phyloP scores from a whole-genome alignment of 2,329 filamentous ascomycete genomes.

The Aaosphaeria arxii region DNA sequence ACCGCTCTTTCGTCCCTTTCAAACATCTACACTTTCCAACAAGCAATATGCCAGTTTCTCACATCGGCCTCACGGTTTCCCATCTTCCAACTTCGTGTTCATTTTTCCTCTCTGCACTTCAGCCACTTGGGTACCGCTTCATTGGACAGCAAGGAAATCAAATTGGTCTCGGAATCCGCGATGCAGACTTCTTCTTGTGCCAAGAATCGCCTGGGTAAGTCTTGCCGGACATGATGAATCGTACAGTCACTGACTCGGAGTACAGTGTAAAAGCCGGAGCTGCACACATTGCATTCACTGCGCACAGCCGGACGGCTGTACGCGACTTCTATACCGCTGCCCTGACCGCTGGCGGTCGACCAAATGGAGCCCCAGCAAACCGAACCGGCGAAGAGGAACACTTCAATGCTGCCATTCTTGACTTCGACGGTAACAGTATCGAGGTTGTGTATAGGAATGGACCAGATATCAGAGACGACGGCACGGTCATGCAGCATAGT shows the following conservation, averaged over 20 bases:
- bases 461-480: constrained; percentile 37
- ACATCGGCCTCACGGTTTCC: constrained; percentile 66
- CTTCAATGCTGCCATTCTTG: constrained; percentile 64
- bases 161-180: constrained; percentile 59
- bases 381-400: constrained; percentile 54
- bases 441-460: constrained; percentile 66
- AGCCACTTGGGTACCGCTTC: constrained; percentile 74
- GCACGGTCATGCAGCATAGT: constrained; percentile 40
- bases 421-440: constrained; percentile 81
- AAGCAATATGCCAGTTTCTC: constrained; percentile 57
- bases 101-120: constrained; percentile 77
- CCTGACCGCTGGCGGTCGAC: constrained; percentile 61
- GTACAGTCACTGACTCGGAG: constrained; percentile 16
- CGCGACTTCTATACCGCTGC: constrained; percentile 70
- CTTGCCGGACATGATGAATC: constrained; percentile 7
- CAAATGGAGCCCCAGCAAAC: constrained; percentile 55
- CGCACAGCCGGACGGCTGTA: constrained; percentile 63
- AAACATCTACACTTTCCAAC: constrained; percentile 1
- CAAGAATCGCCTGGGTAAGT: constrained; percentile 59
- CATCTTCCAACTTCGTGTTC: constrained; percentile 77
- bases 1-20: constrained; percentile 11
- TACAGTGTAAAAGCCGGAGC: constrained; percentile 49
- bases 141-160: constrained; percentile 61
- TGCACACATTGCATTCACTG: constrained; percentile 66
- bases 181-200: constrained; percentile 63